These are phyloP conservation scores for Pseudocercospora crystallina DNA, from an alignment of 2,329 filamentous ascomycete species.

Conservation along the genomic window DNA sequence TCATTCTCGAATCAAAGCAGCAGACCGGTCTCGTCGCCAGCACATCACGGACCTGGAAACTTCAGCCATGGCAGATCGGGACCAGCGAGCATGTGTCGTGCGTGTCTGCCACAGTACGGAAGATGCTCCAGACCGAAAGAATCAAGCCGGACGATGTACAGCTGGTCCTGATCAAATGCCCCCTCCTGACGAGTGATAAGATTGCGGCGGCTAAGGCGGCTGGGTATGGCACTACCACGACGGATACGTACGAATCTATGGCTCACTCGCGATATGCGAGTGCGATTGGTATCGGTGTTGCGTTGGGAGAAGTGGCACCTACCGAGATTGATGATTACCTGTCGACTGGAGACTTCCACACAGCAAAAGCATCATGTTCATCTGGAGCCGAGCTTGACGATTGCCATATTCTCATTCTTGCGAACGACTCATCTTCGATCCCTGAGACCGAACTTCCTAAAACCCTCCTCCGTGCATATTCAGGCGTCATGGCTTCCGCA, in stretches of 20 bases:
- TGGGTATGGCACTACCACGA: conserved; percentile 2
- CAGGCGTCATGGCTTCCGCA: conserved; percentile 3
- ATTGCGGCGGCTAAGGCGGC: neutral
- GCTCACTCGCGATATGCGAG: conserved; percentile 9
- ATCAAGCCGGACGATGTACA: conserved; percentile 6
- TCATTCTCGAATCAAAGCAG: conserved; percentile 1
- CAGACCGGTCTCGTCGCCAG: conserved; percentile 7
- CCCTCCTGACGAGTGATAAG: conserved; percentile 10
- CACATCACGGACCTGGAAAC: conserved; percentile 4
- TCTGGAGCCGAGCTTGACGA: conserved; percentile 12
- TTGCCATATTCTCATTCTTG: conserved; percentile 12
- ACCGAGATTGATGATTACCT: neutral
- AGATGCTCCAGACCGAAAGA: conserved; percentile 3
- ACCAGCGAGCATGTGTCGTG: conserved; percentile 2
- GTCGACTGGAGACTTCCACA: conserved; percentile 2
- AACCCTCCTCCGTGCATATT: neutral
- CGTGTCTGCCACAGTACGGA: conserved; percentile 1
- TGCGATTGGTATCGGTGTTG: conserved; percentile 7
- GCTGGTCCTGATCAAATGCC: conserved; percentile 11
- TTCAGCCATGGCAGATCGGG: conserved; percentile 12
- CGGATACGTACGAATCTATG: conserved; percentile 15
- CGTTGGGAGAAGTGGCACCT: neutral
- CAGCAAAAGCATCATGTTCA: conserved; percentile 9
- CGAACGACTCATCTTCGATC: neutral
- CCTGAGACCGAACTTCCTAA: neutral